A percentile compares a stretch with the other conserved stretches of the same genome.
These are phyloP conservation scores for Tuber calosporum DNA, from an alignment of 495 filamentous ascomycete genomes.

Conservation along the genomic window DNA sequence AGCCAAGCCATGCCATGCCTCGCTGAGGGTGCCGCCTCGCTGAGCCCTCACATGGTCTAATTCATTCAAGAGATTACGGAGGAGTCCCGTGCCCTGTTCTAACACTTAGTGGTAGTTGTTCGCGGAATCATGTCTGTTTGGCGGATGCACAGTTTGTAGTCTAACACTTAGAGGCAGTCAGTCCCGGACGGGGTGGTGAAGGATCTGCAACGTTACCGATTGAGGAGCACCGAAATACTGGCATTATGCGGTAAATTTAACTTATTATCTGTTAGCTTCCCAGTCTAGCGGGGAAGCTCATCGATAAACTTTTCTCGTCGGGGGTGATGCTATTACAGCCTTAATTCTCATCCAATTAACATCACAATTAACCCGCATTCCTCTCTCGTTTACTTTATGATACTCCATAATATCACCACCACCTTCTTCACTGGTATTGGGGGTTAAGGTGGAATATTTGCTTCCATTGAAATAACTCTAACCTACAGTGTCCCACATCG, in stretches of 20 bases:
- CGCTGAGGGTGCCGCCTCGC: no score
- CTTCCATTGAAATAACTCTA: neutral
- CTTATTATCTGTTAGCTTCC: neutral
- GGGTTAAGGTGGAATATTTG: neutral
- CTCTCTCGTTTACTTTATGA: neutral
- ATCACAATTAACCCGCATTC: neutral
- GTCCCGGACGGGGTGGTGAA: neutral
- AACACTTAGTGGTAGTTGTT: neutral
- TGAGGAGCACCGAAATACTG: neutral
- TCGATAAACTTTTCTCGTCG: neutral
- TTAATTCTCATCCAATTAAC: neutral
- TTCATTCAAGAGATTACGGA: neutral
- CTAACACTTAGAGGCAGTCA: neutral
- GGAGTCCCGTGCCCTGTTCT: neutral
- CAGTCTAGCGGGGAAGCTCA: neutral
- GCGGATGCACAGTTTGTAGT: neutral
- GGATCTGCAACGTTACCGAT: neutral
- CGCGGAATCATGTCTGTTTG: neutral
- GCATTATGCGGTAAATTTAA: no score
- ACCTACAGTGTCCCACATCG: neutral
- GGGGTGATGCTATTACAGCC: neutral
- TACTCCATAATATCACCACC: no score
- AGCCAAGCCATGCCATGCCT: no score
- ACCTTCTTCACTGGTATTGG: neutral
- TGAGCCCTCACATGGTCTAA: no score